Evolutionary conservation across 2,329 filamentous ascomycete species (phyloP).

Genomic region (Coniochaeta pulveracea): DNA sequence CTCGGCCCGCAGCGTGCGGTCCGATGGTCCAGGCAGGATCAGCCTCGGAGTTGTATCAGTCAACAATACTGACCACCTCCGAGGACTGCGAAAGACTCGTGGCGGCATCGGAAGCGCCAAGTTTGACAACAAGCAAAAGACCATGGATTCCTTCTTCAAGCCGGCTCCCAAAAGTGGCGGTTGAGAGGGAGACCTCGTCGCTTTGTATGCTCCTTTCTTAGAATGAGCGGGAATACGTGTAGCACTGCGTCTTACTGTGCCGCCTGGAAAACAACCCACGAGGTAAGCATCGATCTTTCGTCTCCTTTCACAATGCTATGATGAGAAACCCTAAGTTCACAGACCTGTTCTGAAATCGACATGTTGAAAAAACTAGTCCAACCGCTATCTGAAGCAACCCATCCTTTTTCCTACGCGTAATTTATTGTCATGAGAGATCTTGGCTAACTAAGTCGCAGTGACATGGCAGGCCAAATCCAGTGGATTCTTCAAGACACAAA

Average conservation of each 20-base stretch:
- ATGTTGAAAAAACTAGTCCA: slow-evolving; percentile 67
- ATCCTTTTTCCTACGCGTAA: slow-evolving; percentile 7
- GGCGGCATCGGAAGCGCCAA: slow-evolving; percentile 72
- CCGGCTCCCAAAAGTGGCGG: slow-evolving; percentile 28
- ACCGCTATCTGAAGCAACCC: slow-evolving; percentile 69
- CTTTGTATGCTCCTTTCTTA: no score
- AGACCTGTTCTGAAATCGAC: slow-evolving; percentile 72
- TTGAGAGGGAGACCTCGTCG: no score
- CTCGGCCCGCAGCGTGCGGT: neutral
- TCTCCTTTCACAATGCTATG: no score
- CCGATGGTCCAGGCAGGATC: neutral
- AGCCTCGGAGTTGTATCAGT: slow-evolving; percentile 40
- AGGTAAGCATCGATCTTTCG: no score
- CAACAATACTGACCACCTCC: slow-evolving; percentile 63
- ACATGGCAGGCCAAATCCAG: no score
- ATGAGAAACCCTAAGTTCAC: slow-evolving; percentile 64
- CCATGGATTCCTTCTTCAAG: slow-evolving; percentile 63
- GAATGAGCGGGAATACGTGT: no score
- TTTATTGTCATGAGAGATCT: no score
- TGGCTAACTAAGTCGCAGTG: no score
- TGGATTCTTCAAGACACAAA: no score
- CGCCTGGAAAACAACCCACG: no score
- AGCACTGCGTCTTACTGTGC: no score
- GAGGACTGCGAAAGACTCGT: slow-evolving; percentile 63
- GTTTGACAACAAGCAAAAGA: slow-evolving; percentile 66